Evolutionary conservation across 75 land plant genomes (phyloP).

Genomic region (Cupressus sempervirens): DNA sequence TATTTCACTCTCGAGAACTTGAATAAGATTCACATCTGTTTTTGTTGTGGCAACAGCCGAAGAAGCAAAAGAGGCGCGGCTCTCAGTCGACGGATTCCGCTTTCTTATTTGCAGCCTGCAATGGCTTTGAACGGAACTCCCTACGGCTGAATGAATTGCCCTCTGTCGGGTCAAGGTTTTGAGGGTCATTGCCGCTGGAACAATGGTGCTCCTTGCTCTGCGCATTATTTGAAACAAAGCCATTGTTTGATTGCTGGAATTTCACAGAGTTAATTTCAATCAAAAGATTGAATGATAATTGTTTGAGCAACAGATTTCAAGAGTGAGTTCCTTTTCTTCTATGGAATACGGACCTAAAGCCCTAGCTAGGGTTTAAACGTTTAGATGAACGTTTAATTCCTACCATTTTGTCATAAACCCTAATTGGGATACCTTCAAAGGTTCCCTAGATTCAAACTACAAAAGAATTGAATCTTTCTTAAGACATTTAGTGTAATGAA

Average conservation of each 20-base stretch:
- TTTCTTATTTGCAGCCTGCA: neutral
- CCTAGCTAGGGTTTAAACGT: neutral
- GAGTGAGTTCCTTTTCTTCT: too few species aligned
- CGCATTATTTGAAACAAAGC: slow-evolving; percentile 18
- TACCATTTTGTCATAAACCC: too few species aligned
- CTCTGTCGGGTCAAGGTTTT: neutral
- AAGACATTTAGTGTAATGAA: too few species aligned
- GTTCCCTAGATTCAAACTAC: too few species aligned
- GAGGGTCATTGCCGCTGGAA: slow-evolving; percentile 9
- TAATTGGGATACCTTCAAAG: too few species aligned
- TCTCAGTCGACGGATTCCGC: neutral
- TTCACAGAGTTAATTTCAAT: neutral
- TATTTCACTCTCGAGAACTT: slow-evolving; percentile 35
- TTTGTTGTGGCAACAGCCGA: slow-evolving; percentile 8
- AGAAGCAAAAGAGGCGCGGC: slow-evolving; percentile 8
- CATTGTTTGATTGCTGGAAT: slow-evolving; percentile 10
- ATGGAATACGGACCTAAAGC: neutral
- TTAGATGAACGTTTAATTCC: too few species aligned
- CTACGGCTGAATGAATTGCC: neutral
- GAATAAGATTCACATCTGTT: slow-evolving; percentile 23
- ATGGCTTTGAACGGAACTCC: neutral
- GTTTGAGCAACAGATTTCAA: neutral
- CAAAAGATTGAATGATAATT: neutral
- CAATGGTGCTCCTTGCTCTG: slow-evolving; percentile 9
- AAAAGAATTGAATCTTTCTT: too few species aligned